Base-by-base conservation (phyloP, 2,329 filamentous ascomycete species). In the Botrytis aclada region DNA sequence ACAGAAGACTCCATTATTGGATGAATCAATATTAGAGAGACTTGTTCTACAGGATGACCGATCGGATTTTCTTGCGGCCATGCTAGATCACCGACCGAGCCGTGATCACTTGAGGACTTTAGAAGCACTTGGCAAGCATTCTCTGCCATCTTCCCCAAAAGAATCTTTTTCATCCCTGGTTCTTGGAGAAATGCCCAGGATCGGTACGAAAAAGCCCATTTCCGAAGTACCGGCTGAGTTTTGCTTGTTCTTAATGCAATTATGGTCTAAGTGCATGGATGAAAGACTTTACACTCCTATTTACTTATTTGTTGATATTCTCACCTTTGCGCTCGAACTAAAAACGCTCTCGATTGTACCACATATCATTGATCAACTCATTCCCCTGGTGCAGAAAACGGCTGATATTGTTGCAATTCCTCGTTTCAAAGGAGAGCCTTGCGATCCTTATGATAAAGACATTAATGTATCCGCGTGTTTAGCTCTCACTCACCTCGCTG, bases 251-350 rank as follows among this genome's bases (percentile, higher is more conserved):
- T 82, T 94, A 32, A 85, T 93, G 67, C 84, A 86, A 25, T 81
- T 95, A 22, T 95, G 93, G 92, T 85, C 85, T 25, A 86, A 85
- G 32, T 94, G 92, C 79, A 82, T 90, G 10, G 83, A 87, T 18
- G 92, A 95, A 77, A 84, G 85, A 76, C 84, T 83, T 77, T 88
- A 89, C 78, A 83, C 84, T 18, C 91, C 92, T 0, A 84, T 94
- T 58, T 87, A 87, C 75, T 84, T 93, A 54, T 83, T 95, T 5
- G 83, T 92, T 34, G 87, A 90, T 34, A 83, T 93, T 47, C 79
- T 94, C 20, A 84, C 86, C 20, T 90, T 91, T 74, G 87, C 90
- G 0, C 82, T 94, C 7, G 86, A 89, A 63, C 84, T 89, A 6
- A 87, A 93, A 78, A 87, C 89, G 0, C 83, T 86, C 3, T 84